Evolutionary conservation across 768 basidiomycete genomes (phyloP), one percentile per base, ranked within the genome.

Genomic region (Lactarius quietus): DNA sequence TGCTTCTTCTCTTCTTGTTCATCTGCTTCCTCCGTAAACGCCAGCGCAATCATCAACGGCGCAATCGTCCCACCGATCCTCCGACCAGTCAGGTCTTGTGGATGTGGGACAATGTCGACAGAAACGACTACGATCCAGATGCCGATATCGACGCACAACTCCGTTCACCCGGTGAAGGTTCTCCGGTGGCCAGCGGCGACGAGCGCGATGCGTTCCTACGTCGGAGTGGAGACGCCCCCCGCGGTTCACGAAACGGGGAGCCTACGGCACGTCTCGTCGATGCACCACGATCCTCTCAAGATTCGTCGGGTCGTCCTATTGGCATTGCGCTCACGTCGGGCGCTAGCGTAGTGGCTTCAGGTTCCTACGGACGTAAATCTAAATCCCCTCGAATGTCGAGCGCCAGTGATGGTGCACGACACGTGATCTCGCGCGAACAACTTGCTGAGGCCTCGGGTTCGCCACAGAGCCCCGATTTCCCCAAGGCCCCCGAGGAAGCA

Each of bases 101-200:
- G 69, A 68, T 68, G 67, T 69, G 69, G 68, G 61, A 69, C 8
- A 61, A 69, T 29, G 64, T 69, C 8, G 53, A 31, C 12, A n/a
- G 38, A 52, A 18, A 39, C 5, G 62, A 60, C 1, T 59, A 68
- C 23, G 63, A 59, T 26, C 61, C 43, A n/a, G 64, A 65, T 28
- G 58, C 53, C 28, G 66, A 64, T 55, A 18, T 59, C 1, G 66
- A 55, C 35, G 71, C 78, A 3, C 56, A 66, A 10, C 8, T 66
- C n/a, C 78, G 64, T 17, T 58, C 63, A 1, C 74, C 79, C 14
- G 88, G 86, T n/a, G 85, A 89, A 74, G 87, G 87, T 38, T 85
- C 85, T 29, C 87, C 89, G 1, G 80, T 87, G 12, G 81, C 81
- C 35, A 89, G 86, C 57, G 89, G 89, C 7, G 88, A 88, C 71